Evolutionary conservation across 352 stramenopile species (phyloP).

Genomic region (Phytophthora meadii): DNA sequence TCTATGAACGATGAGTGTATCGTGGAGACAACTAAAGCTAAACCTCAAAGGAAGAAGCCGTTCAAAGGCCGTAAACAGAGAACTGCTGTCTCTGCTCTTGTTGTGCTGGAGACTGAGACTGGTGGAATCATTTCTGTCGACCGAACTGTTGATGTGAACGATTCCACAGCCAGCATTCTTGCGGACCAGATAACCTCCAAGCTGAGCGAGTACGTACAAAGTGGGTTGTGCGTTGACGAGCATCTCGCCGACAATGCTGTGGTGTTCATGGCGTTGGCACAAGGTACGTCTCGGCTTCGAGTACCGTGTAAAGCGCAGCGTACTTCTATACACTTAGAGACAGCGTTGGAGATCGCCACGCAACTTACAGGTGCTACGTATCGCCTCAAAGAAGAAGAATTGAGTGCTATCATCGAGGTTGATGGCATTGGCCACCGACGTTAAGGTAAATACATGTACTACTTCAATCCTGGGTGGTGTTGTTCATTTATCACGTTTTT

Average conservation of each 20-base stretch:
- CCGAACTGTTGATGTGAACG: conserved; percentile 35
- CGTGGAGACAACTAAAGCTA: conserved; percentile 32
- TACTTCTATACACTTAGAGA: conserved; percentile 65
- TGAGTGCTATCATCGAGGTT: conserved; percentile 53
- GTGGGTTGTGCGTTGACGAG: conserved; percentile 72
- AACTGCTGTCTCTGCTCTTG: conserved; percentile 46
- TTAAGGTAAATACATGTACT: background rate
- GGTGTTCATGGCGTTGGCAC: conserved; percentile 73
- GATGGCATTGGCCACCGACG: conserved; percentile 49
- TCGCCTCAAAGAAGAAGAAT: conserved; percentile 46
- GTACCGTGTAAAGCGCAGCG: conserved; percentile 52
- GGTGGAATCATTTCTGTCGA: conserved; percentile 56
- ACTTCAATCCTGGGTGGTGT: too few relatives aligned
- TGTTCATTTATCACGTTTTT: too few relatives aligned
- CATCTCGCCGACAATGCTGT: conserved; percentile 76
- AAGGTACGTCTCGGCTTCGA: conserved; percentile 56
- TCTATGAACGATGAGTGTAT: conserved; percentile 24
- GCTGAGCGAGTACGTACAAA: conserved; percentile 40
- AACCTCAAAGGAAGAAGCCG: conserved; percentile 13
- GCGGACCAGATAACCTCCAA: conserved; percentile 45
- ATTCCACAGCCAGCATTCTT: conserved; percentile 38
- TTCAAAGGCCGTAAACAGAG: conserved; percentile 26
- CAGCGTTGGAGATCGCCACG: conserved; percentile 50
- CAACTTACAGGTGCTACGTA: conserved; percentile 50
- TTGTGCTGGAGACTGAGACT: conserved; percentile 47